Conservation (phyloP, 2,329 filamentous ascomycete species). For the Ophiocordyceps robertsii region DNA sequence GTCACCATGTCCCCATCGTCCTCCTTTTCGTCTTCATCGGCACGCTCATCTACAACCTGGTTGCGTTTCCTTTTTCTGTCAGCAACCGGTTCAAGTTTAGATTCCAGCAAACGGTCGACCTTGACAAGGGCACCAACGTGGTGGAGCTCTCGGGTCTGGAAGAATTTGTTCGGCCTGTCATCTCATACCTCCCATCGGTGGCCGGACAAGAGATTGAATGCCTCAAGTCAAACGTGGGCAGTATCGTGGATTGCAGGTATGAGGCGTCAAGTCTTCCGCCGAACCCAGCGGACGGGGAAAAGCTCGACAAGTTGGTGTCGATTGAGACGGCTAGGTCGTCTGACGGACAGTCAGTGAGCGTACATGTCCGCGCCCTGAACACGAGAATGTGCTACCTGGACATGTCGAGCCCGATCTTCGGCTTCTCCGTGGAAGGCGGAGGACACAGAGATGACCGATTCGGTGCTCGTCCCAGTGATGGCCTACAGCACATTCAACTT, state of each 20-base stretch:
- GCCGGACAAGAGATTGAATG: constrained; percentile 48
- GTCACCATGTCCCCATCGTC: constrained; percentile 68
- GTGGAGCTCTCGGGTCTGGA: constrained; percentile 58
- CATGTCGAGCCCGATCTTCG: constrained; percentile 54
- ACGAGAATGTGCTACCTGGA: constrained; percentile 66
- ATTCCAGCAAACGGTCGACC: constrained; percentile 70
- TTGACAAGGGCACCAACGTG: constrained; percentile 56
- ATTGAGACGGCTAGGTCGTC: constrained; percentile 28
- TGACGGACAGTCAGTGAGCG: constrained; percentile 35
- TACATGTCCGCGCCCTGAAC: constrained; percentile 58
- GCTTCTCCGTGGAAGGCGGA: constrained; percentile 50
- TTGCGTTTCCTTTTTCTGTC: constrained; percentile 77
- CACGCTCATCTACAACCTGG: constrained; percentile 74
- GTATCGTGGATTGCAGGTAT: constrained; percentile 55
- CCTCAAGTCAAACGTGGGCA: constrained; percentile 22
- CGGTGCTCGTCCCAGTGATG: constrained; percentile 46
- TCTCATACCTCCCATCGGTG: constrained; percentile 57
- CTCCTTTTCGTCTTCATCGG: constrained; percentile 58
- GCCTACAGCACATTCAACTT: constrained; percentile 56
- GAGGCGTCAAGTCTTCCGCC: constrained; percentile 47
- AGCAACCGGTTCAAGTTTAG: constrained; percentile 73
- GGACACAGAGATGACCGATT: constrained; percentile 50
- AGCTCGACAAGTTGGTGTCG: constrained; percentile 44
- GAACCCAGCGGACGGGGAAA: constrained; percentile 38
- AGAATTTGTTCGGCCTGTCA: constrained; percentile 52